phyloP scores from a whole-genome alignment of 345 rosid species.

The Pelargonium nanum region DNA sequence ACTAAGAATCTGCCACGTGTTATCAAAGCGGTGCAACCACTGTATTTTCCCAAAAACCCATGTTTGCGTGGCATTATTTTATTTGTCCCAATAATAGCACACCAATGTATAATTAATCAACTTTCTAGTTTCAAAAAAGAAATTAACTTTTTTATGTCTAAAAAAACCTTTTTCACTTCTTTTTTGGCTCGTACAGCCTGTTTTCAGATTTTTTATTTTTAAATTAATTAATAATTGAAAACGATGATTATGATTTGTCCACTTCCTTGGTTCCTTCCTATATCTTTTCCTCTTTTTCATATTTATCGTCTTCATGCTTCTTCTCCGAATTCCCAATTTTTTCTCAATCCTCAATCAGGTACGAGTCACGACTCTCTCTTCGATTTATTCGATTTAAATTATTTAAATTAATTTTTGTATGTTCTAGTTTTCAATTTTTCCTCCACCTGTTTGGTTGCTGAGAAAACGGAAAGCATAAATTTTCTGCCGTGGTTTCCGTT shows the following conservation, averaged over 20 bases:
- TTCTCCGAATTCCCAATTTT: neutral
- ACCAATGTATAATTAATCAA: no score
- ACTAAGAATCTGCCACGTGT: neutral
- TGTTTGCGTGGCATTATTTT: neutral
- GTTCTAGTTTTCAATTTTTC: neutral
- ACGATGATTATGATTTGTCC: neutral
- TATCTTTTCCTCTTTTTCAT: neutral
- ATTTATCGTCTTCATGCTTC: neutral
- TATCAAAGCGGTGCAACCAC: neutral
- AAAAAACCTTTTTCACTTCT: neutral
- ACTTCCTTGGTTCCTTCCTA: neutral
- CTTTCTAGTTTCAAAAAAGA: no score
- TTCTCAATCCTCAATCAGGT: neutral
- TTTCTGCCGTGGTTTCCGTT: no score
- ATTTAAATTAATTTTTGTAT: no score
- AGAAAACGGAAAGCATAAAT: neutral
- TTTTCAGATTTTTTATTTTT: neutral
- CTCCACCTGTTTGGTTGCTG: neutral
- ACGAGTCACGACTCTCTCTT: neutral
- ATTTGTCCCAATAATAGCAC: neutral
- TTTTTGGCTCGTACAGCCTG: neutral
- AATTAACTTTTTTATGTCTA: no score
- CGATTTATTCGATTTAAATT: no score
- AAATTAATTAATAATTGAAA: neutral
- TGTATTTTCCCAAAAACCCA: neutral